Evolutionary conservation across 2,329 filamentous ascomycete genomes (phyloP).

Genomic region (Trichothecium roseum): DNA sequence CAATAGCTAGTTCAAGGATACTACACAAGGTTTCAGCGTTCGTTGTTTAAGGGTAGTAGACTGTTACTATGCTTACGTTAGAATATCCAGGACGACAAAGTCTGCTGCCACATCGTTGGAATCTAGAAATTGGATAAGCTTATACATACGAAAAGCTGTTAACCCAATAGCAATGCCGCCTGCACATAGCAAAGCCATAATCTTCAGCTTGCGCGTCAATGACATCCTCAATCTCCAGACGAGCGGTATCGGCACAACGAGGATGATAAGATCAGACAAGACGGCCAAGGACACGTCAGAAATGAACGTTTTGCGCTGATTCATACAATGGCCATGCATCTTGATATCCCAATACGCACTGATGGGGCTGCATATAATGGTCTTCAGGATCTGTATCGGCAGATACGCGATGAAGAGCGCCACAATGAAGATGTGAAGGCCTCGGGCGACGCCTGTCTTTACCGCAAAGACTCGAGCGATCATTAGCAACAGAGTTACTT

Average conservation of each 20-base stretch:
- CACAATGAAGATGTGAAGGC: slow-evolving; percentile 15
- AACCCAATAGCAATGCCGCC: slow-evolving; percentile 16
- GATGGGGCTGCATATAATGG: slow-evolving; percentile 12
- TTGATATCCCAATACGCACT: slow-evolving; percentile 10
- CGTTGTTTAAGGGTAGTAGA: not conserved
- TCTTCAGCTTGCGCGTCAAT: slow-evolving; percentile 17
- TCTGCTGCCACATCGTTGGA: not conserved
- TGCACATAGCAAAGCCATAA: slow-evolving; percentile 15
- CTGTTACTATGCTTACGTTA: slow-evolving; percentile 2
- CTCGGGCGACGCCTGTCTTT: slow-evolving; percentile 9
- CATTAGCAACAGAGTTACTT: slow-evolving; percentile 16
- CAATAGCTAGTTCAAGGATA: slow-evolving; percentile 13
- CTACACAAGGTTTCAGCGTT: not conserved
- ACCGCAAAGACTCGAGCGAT: slow-evolving; percentile 16
- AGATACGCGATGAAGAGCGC: slow-evolving; percentile 13
- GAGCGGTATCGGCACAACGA: slow-evolving; percentile 19
- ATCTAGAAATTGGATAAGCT: not conserved
- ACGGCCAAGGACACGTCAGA: slow-evolving; percentile 18
- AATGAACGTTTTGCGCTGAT: slow-evolving; percentile 18
- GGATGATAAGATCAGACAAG: slow-evolving; percentile 19
- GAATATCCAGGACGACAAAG: slow-evolving; percentile 2
- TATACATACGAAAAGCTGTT: slow-evolving; percentile 12
- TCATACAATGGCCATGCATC: slow-evolving; percentile 13
- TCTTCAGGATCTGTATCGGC: slow-evolving; percentile 13
- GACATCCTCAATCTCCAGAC: slow-evolving; percentile 16